Conservation (phyloP, 176 grass and related monocot genomes). For the Urochloa ruziziensis region DNA sequence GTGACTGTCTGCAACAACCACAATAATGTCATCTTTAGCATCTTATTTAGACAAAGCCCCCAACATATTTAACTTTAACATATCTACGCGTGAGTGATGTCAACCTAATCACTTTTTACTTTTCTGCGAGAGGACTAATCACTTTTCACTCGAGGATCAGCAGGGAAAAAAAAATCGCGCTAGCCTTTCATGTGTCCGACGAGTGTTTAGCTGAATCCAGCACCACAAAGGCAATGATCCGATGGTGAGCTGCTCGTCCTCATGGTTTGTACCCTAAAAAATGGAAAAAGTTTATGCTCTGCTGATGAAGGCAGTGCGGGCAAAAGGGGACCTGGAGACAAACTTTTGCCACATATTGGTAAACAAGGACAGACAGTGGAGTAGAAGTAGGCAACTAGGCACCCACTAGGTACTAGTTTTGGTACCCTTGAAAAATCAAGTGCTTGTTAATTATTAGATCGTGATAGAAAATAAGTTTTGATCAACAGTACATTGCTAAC, state of each 20-base stretch:
- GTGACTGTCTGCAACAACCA: background rate
- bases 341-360: slow-evolving; percentile 5
- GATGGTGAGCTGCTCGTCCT: slow-evolving; percentile 21
- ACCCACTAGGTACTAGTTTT: slow-evolving; percentile 6
- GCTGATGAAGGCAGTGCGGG: background rate
- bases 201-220: slow-evolving; percentile 32
- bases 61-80: background rate
- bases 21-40: background rate
- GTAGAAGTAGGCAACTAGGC: slow-evolving; percentile 21
- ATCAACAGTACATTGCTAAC: background rate
- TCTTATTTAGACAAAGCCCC: background rate
- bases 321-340: slow-evolving; percentile 4
- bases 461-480: background rate
- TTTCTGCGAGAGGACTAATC: background rate
- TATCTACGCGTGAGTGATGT: slow-evolving; percentile 20
- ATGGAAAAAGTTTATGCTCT: slow-evolving; percentile 17
- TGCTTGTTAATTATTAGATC: slow-evolving; percentile 35
- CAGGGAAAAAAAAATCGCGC: background rate
- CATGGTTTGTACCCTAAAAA: background rate
- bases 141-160: slow-evolving; percentile 8
- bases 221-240: slow-evolving; percentile 20
- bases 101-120: slow-evolving; percentile 37
- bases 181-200: slow-evolving; percentile 39
- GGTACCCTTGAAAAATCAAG: slow-evolving; percentile 16
- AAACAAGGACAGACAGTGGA: slow-evolving; percentile 30